These are phyloP conservation scores for Kregervanrija pseudodelftensis DNA, from an alignment of 805 yeast species.

Conservation along the genomic window DNA sequence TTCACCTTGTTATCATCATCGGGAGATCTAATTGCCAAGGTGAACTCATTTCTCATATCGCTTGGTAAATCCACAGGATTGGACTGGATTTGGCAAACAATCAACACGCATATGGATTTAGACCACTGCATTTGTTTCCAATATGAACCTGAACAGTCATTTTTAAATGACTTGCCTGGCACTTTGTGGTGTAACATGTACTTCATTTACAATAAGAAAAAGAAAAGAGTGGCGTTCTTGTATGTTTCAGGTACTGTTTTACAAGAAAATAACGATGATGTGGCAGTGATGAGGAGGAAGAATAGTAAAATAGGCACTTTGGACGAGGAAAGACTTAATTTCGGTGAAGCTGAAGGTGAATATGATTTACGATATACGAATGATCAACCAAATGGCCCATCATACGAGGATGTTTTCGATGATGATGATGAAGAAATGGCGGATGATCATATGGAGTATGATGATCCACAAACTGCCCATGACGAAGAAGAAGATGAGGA, in stretches of 20 bases:
- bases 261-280: constrained; percentile 6
- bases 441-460: constrained; percentile 32
- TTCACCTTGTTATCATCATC: constrained; percentile 50
- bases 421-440: constrained; percentile 33
- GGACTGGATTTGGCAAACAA: constrained; percentile 78
- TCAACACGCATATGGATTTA: constrained; percentile 76
- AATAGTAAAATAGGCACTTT: constrained; percentile 25
- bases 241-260: constrained; percentile 50
- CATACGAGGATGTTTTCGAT: constrained; percentile 31
- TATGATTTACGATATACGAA: constrained; percentile 28
- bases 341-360: constrained; percentile 29
- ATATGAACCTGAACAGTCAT: constrained; percentile 56
- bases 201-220: constrained; percentile 85
- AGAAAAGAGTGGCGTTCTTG: constrained; percentile 84
- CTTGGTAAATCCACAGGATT: constrained; percentile 49
- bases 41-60: constrained; percentile 71
- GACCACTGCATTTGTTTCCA: constrained; percentile 57
- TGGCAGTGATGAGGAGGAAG: constrained; percentile 19
- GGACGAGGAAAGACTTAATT: constrained; percentile 23
- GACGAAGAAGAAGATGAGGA: constrained; percentile 38
- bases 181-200: constrained; percentile 74
- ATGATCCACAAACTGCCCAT: not conserved
- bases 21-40: constrained; percentile 48
- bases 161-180: constrained; percentile 56
- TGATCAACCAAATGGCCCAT: constrained; percentile 14